Evolutionary conservation across 192 early-diverging fungal species (phyloP), one percentile per base, ranked within the genome.

Genomic region (Allomyces javanicus): DNA sequence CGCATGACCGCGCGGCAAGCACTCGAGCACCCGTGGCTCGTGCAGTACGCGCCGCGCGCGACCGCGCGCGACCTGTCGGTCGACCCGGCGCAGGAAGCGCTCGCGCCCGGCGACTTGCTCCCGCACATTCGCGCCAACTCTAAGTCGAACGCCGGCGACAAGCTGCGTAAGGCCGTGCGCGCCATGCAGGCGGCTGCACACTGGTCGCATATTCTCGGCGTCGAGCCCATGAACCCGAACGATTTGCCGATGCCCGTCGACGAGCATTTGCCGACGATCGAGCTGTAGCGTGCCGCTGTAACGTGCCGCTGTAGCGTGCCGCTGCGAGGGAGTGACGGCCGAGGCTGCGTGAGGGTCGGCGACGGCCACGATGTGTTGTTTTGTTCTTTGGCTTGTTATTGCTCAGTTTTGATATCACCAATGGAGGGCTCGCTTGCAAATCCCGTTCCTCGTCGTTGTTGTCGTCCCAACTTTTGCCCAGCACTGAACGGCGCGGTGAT

Each of bases 1-100:
- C 81, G 92, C 12, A 79, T 88, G 74, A 91, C 86, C 0, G 92
- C 86, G 6, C 72, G 73, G 12, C 75, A 87, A 75, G 90, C 90
- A 0, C 73, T 92, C 61, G 62, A 74, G 43, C 90, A 94, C 63
- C 82, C 86, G 21, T 94, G 92, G 92, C 67, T 93, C 58, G 61
- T 67, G n/a, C 50, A 73, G 55, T 58, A 58, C 50, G 50, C 21
- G 50, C 50, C 50, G 50, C 17, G 17, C 17, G 50, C 50, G 50
- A 58, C 50, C 1, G 1, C 50, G 21, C 17, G 17, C 17, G 50
- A 14, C 50, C 17, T n/a, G 50, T 14, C 50, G 9, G 50, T 58
- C 12, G 17, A 14, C 17, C 17, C 17, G 9, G 12, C 50, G 50
- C 17, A 17, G 25, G 65, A 66, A 3, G 65, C 65, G 45, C 33